Evolutionary conservation across 176 grass and related monocot species (phyloP), one percentile per base, ranked within the genome.

Genomic region (Phoenix dactylifera): DNA sequence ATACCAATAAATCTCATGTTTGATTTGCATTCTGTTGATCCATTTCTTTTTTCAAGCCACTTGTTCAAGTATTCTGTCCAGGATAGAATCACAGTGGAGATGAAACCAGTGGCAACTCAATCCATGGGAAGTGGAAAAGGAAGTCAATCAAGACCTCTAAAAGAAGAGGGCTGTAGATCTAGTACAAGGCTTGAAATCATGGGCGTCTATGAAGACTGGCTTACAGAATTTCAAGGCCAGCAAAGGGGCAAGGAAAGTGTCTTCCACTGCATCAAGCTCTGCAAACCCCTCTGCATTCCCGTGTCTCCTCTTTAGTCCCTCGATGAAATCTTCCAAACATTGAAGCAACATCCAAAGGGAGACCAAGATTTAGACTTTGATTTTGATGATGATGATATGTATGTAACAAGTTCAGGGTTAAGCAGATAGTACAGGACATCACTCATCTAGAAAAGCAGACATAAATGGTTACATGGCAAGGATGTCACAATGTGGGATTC

Each of bases 211-310:
- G 88, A 98, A 89, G 80, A 83, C 19, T 23, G 88, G 88, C 30
- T 88, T 98, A 73, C 88, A 98, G 76, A 98, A 76, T 78, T 88
- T 98, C 70, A 98, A 89, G 80, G 70, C 76, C 18, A 92, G 79
- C 76, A 86, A 92, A 66, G 85, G 85, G 30, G 24, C 75, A 10
- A 92, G 85, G 72, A 98, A 98, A 86, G 58, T 92, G 89, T 49
- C 24, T 85, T 67, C 88, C 93, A 22, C 76, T 98, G 63, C 81
- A 35, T 29, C 87, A 86, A 72, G 88, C 82, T 68, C 72, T 75
- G 54, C 87, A 76, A 57, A 79, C 59, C 29, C 52, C 60, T 49
- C 51, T 58, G n/a, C 82, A 92, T 48, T 65, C 54, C 1, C 63
- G 39, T 24, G 22, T 5, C 57, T 61, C 81, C 55, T 88, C 84